Evolutionary conservation across 192 early-diverging fungal species (phyloP), one percentile per base, ranked within the genome.

Genomic region (Funneliformis mosseae): DNA sequence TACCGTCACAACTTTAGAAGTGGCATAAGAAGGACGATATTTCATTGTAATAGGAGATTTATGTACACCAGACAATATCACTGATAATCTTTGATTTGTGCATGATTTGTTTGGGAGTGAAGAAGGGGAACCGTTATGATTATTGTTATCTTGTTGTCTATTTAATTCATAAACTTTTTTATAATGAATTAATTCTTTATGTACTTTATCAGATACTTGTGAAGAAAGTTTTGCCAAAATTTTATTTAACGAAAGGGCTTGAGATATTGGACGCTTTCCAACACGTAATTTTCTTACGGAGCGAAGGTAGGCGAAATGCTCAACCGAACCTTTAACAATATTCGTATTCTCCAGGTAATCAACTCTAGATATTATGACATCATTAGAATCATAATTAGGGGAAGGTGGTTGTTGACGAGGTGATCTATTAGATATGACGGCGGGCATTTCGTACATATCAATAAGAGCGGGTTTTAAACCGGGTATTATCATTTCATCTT

Each of bases 21-120:
- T 23, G 42, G 39, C 59, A 77, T 77, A 77, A 14, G 75, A 63
- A 63, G 75, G 59, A 14, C 75, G 55, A 61, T 75, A 75, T 55
- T 75, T 70, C 68, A 10, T 70, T 10, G 41, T 21, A 0, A 70
- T 70, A 18, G 68, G 68, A 10, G 68, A 70, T 10, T 8, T 8
- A 21, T 33, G 41, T n/a, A 16, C 12, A 43, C 42, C 68, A 1
- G 68, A 18, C 3, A 70, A 16, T n/a, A 70, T 41, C 42, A 18
- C 38, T 18, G 33, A 41, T 23, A 70, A 18, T 21, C 21, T 33
- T n/a, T 70, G 23, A n/a, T 70, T 41, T 8, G n/a, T 70, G 16
- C 45, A 23, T 50, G 45, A 72, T n/a, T 46, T 72, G 5, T 8
- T 72, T 43, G 18, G 27, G 2, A 10, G 9, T 9, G 5, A 45